Evolutionary conservation across 495 filamentous ascomycete genomes (phyloP).

Genomic region (Annulohypoxylon bovei): DNA sequence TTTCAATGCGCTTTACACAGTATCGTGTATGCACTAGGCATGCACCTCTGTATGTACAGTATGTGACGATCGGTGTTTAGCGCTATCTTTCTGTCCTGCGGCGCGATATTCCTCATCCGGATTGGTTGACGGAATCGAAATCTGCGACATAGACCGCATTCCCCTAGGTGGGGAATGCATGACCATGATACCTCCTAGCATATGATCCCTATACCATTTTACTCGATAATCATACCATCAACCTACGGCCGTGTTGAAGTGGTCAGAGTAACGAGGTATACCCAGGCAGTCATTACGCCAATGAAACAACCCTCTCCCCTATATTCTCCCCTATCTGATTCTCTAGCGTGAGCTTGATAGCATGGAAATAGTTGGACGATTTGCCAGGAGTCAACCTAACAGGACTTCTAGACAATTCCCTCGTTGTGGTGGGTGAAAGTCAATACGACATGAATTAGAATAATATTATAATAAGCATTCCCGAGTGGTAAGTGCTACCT

Average conservation of each 20-base stretch:
- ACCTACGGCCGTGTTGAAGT: not conserved
- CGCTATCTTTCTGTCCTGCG: not conserved
- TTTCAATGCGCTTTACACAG: too few relatives aligned
- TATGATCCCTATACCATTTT: conserved; percentile 3
- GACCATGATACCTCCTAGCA: conserved; percentile 5
- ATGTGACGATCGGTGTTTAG: not conserved
- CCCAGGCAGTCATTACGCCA: not conserved
- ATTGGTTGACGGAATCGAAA: not conserved
- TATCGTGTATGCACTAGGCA: too few relatives aligned
- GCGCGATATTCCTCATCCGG: conserved; percentile 8
- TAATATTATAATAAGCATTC: not conserved
- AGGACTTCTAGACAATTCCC: too few relatives aligned
- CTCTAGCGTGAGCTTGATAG: not conserved
- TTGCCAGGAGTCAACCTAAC: not conserved
- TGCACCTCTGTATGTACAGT: too few relatives aligned
- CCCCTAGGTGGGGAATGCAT: conserved; percentile 3
- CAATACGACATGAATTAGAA: not conserved
- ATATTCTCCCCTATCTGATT: not conserved
- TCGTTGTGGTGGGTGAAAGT: too few relatives aligned
- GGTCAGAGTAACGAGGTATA: not conserved
- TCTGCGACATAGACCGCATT: conserved; percentile 11
- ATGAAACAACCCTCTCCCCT: conserved; percentile 1
- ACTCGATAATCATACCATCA: conserved; percentile 9
- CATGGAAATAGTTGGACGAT: not conserved
- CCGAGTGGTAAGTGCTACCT: not conserved